phyloP scores from a whole-genome alignment of 1,284 basidiomycete species.

The Cutaneotrichosporon sp. region DNA sequence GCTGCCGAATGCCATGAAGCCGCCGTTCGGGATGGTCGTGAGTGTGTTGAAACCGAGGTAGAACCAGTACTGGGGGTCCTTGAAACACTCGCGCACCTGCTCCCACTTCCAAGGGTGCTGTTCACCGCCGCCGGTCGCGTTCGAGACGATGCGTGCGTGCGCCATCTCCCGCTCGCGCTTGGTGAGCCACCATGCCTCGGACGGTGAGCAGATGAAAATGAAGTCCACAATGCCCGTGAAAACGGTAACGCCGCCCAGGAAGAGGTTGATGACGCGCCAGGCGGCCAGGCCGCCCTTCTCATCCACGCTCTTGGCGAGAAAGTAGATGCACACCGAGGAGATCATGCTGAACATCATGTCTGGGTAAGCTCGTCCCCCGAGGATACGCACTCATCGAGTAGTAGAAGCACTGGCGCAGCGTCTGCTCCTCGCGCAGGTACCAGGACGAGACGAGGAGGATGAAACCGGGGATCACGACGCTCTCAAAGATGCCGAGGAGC shows the following conservation, averaged over 20 bases:
- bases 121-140: constrained; percentile 29
- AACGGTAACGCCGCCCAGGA: constrained; percentile 33
- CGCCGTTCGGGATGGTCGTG: constrained; percentile 33
- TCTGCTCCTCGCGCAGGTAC: constrained; percentile 35
- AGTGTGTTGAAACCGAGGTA: constrained; percentile 29
- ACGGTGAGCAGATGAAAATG: constrained; percentile 30
- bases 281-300: constrained; percentile 24
- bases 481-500: constrained; percentile 25
- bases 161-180: constrained; percentile 26
- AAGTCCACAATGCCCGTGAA: constrained; percentile 23
- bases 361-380: neutral
- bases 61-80: constrained; percentile 34
- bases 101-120: constrained; percentile 29
- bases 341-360: constrained; percentile 18
- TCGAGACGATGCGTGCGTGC: constrained; percentile 22
- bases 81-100: constrained; percentile 32
- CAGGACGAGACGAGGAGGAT: constrained; percentile 36
- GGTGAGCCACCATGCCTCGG: constrained; percentile 31
- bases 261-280: constrained; percentile 36
- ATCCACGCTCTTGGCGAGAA: constrained; percentile 23
- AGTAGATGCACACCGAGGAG: constrained; percentile 24
- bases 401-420: constrained; percentile 28
- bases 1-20: constrained; percentile 23
- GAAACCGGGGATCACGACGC: constrained; percentile 22
- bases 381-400: constrained; percentile 25